Conservation (phyloP, 257 asterid genomes). For the Rhazya stricta region DNA sequence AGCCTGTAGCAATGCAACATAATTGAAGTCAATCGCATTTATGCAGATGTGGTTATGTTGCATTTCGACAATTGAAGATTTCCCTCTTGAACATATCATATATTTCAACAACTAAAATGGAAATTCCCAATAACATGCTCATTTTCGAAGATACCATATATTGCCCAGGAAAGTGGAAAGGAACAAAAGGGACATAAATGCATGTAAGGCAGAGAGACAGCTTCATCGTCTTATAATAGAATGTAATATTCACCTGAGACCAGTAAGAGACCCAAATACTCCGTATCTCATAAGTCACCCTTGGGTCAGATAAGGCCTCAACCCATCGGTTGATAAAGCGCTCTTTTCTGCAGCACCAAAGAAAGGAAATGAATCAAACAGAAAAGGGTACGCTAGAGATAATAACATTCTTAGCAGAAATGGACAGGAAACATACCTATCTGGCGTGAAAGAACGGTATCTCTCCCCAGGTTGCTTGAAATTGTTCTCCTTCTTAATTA, state of each 20-base stretch:
- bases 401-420: not conserved
- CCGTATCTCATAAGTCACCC: conserved; percentile 45
- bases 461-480: conserved; percentile 37
- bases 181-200: not conserved
- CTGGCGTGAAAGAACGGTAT: conserved; percentile 29
- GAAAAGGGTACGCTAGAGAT: not conserved
- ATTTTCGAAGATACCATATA: no score
- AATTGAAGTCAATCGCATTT: no score
- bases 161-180: no score
- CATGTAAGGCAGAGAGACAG: not conserved
- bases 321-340: conserved; percentile 41
- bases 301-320: conserved; percentile 41
- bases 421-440: conserved; percentile 17
- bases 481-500: conserved; percentile 32
- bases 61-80: no score
- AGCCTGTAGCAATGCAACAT: conserved; percentile 34
- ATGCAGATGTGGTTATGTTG: no score
- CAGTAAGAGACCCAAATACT: conserved; percentile 40
- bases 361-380: not conserved
- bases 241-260: conserved; percentile 28
- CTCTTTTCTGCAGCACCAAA: conserved; percentile 34
- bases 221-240: no score
- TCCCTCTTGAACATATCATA: no score
- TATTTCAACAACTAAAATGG: no score
- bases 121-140: no score